phyloP scores from a whole-genome alignment of 169 alveolate genomes.

The Neospora caninum region DNA sequence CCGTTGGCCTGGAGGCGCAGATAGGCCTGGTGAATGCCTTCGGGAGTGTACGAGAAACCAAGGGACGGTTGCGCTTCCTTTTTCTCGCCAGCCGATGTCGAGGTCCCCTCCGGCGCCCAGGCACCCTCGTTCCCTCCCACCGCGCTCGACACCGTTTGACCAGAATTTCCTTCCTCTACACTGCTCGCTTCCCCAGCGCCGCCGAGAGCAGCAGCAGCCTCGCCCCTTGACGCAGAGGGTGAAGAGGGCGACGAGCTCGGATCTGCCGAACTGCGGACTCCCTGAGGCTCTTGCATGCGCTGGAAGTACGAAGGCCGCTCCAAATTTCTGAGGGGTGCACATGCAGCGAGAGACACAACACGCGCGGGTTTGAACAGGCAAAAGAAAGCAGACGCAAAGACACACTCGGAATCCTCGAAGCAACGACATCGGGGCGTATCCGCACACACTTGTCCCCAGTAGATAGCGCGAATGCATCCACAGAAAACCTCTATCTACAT shows the following conservation, averaged over 20 bases:
- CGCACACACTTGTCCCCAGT: too few species aligned
- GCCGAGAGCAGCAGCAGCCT: neutral
- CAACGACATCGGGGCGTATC: neutral
- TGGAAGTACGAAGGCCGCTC: slow-evolving; percentile 60
- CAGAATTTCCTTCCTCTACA: neutral
- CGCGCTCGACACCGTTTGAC: neutral
- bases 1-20: slow-evolving; percentile 22
- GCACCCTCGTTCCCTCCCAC: neutral
- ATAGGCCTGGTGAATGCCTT: slow-evolving; percentile 29
- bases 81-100: slow-evolving; percentile 39
- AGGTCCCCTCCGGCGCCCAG: slow-evolving; percentile 33
- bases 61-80: neutral
- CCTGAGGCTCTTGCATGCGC: slow-evolving; percentile 41
- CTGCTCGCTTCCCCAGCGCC: slow-evolving; percentile 4
- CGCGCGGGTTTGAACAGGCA: neutral
- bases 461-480: too few species aligned
- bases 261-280: neutral
- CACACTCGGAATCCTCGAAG: neutral
- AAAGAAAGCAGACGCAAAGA: neutral
- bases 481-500: neutral
- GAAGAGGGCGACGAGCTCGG: neutral
- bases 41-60: slow-evolving; percentile 11
- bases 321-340: slow-evolving; percentile 36
- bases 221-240: neutral
- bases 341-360: neutral